A percentile compares a stretch with the other conserved stretches of the same genome.
Conservation (phyloP, 1,139 yeast genomes). For the Candida smagusa region DNA sequence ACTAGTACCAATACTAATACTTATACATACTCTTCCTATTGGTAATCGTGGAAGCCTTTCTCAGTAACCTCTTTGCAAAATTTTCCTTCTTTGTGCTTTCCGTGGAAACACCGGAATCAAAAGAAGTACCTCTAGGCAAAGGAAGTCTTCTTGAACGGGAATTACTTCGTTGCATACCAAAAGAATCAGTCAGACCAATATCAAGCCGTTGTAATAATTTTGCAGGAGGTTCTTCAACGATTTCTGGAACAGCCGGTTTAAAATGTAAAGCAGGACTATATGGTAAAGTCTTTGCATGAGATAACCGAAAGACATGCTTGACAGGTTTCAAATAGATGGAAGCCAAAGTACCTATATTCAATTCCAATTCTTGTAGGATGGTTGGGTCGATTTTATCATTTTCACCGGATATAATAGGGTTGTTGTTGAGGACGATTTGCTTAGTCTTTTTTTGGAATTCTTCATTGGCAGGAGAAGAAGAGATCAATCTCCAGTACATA, state of each 20-base stretch:
- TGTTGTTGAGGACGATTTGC: slow-evolving; percentile 54
- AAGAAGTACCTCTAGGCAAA: slow-evolving; percentile 12
- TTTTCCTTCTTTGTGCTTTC: slow-evolving; percentile 18
- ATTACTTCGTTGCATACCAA: slow-evolving; percentile 7
- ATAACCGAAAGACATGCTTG: slow-evolving; percentile 67
- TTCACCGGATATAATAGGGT: slow-evolving; percentile 65
- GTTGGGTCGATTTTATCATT: slow-evolving; percentile 69
- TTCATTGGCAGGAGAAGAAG: slow-evolving; percentile 30
- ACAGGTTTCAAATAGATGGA: slow-evolving; percentile 85
- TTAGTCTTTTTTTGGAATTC: slow-evolving; percentile 43
- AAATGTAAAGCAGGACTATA: slow-evolving; percentile 62
- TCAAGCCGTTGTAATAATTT: slow-evolving; percentile 2
- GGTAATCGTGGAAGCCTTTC: slow-evolving; percentile 32
- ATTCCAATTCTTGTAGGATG: slow-evolving; percentile 75
- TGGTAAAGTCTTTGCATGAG: slow-evolving; percentile 53
- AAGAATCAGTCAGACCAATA: slow-evolving; percentile 5
- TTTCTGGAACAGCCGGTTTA: slow-evolving; percentile 8
- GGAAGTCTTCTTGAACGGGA: slow-evolving; percentile 10
- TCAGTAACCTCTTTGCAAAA: slow-evolving; percentile 27
- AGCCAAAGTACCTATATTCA: slow-evolving; percentile 78
- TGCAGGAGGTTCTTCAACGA: slow-evolving; percentile 1
- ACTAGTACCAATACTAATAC: slow-evolving; percentile 4
- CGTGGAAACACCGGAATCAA: slow-evolving; percentile 12
- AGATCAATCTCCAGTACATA: slow-evolving; percentile 79
- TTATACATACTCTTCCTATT: slow-evolving; percentile 14